Percentiles rank a stretch among this genome's conserved stretches.
These are phyloP conservation scores for Cyclotella atomus DNA, from an alignment of 108 stramenopile species.

Conservation along the genomic window DNA sequence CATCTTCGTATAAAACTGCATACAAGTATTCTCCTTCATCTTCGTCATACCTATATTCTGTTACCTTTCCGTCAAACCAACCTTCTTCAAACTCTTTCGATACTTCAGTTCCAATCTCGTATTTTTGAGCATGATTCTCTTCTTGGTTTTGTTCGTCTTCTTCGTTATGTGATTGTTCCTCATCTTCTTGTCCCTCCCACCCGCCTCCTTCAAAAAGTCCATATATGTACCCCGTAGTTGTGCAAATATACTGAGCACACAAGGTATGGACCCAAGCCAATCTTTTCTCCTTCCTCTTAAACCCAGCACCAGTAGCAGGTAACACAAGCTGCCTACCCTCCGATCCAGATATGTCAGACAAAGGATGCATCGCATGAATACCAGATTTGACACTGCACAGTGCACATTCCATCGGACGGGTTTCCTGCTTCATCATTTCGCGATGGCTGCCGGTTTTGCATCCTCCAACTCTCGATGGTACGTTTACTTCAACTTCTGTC, in stretches of 20 bases:
- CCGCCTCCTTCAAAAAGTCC: constrained; percentile 32
- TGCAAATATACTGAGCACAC: constrained; percentile 48
- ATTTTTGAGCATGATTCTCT: constrained; percentile 19
- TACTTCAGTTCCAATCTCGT: constrained; percentile 12
- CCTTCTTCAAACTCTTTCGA: constrained; percentile 13
- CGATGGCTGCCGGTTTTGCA: constrained; percentile 26
- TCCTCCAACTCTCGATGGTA: constrained; percentile 46
- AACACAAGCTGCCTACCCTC: constrained; percentile 49
- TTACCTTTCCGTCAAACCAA: neutral
- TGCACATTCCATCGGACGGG: constrained; percentile 46
- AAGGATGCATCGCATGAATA: constrained; percentile 61
- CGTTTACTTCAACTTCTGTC: constrained; percentile 37
- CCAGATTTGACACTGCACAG: constrained; percentile 45
- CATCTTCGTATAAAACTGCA: constrained; percentile 1
- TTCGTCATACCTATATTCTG: neutral
- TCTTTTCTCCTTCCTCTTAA: constrained; percentile 12
- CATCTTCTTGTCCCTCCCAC: constrained; percentile 15
- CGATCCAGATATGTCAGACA: constrained; percentile 49
- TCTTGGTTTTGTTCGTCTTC: no score
- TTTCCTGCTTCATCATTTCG: constrained; percentile 30
- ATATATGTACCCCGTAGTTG: constrained; percentile 32
- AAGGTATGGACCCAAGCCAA: constrained; percentile 66
- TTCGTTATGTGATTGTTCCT: constrained; percentile 15
- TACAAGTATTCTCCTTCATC: neutral
- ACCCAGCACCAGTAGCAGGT: constrained; percentile 8